Conservation (phyloP, 208 protist species). For the Angomonas deanei region DNA sequence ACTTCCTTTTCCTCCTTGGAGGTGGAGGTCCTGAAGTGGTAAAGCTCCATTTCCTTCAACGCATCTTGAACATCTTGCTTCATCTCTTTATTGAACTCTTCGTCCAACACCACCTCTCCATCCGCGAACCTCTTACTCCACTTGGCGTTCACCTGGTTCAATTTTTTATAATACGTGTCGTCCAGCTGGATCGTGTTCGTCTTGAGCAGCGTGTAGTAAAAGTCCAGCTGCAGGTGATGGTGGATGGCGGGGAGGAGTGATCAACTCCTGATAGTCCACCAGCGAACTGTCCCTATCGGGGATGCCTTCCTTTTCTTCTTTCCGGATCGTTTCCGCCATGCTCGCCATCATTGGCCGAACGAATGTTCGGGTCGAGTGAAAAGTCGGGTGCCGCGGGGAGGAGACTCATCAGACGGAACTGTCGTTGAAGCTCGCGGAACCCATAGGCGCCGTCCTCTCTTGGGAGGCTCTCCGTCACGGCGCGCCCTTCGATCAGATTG, state of each 20-base stretch:
- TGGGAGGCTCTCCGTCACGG: no score
- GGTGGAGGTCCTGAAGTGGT: background rate
- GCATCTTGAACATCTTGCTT: no score
- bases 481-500: background rate
- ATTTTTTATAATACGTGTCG: background rate
- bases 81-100: background rate
- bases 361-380: no score
- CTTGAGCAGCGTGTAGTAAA: background rate
- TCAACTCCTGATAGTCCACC: background rate
- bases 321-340: no score
- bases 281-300: no score
- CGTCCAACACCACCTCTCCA: background rate
- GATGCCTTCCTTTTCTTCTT: no score
- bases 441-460: no score
- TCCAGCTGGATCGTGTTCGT: background rate
- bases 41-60: background rate
- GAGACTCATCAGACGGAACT: no score
- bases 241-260: background rate
- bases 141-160: background rate
- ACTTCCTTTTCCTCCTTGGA: background rate
- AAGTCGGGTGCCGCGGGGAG: no score
- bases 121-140: background rate
- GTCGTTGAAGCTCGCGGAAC: no score
- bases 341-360: no score
- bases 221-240: background rate